Conservation (phyloP, 2,329 filamentous ascomycete genomes). For the Sphaerulina vaccinii region DNA sequence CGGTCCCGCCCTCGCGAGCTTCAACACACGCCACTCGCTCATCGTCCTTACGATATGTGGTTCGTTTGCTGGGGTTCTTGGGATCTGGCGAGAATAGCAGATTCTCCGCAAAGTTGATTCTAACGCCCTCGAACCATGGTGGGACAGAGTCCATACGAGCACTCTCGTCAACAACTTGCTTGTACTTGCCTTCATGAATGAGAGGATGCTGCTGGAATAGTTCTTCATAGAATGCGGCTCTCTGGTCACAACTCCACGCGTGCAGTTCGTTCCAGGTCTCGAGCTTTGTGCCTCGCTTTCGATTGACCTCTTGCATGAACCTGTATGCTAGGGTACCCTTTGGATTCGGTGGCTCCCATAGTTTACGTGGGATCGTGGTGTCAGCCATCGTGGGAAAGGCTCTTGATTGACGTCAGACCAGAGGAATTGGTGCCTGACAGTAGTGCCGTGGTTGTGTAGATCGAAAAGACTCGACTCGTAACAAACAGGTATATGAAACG, state of each 20-base stretch:
- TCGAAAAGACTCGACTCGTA: neutral
- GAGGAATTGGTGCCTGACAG: constrained; percentile 10
- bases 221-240: constrained; percentile 64
- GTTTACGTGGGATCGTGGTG: constrained; percentile 40
- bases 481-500: neutral
- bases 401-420: constrained; percentile 5
- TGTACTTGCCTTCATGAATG: constrained; percentile 59
- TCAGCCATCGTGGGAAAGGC: constrained; percentile 16
- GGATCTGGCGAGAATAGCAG: constrained; percentile 60
- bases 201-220: constrained; percentile 60
- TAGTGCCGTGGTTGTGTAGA: constrained; percentile 1
- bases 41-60: constrained; percentile 67
- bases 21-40: constrained; percentile 68
- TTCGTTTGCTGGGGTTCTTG: constrained; percentile 46
- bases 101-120: constrained; percentile 78
- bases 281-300: constrained; percentile 55
- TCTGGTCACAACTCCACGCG: constrained; percentile 63
- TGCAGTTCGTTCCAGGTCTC: constrained; percentile 70
- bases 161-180: constrained; percentile 63
- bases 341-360: constrained; percentile 46
- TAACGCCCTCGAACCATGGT: constrained; percentile 72
- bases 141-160: constrained; percentile 70
- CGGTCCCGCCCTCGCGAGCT: constrained; percentile 64
- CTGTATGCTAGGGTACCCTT: constrained; percentile 60
- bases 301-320: constrained; percentile 67